Conservation (phyloP, 371 early-diverging fungal species). For the Mucor indicus region DNA sequence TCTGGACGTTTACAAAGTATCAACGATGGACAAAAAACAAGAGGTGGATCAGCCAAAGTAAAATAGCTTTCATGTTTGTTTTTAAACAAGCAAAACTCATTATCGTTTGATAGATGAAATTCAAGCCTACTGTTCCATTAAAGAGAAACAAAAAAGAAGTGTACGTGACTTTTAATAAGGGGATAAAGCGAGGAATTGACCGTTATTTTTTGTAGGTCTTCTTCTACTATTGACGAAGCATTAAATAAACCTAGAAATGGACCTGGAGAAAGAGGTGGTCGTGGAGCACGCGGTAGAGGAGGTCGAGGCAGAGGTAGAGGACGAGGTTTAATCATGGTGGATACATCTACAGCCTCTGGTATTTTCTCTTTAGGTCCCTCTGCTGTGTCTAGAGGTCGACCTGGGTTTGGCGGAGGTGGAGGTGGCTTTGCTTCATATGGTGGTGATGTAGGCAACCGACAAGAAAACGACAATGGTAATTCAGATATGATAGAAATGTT, state of each 20-base stretch:
- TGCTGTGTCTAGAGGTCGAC: conserved; percentile 15
- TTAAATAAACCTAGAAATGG: conserved; percentile 18
- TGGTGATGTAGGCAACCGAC: conserved; percentile 23
- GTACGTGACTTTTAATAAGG: conserved; percentile 23
- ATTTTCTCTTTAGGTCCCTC: conserved; percentile 71
- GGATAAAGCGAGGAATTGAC: background rate
- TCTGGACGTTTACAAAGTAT: conserved; percentile 45
- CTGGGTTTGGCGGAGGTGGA: conserved; percentile 25
- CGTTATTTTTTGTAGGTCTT: conserved; percentile 21
- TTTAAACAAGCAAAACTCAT: background rate
- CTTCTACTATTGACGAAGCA: conserved; percentile 41
- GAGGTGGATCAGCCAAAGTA: conserved; percentile 53
- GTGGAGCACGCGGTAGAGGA: conserved; percentile 38
- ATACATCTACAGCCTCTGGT: conserved; percentile 57
- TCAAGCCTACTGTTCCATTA: conserved; percentile 61
- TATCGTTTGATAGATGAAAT: conserved; percentile 48
- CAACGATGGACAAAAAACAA: conserved; percentile 42
- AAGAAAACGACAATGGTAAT: conserved; percentile 21
- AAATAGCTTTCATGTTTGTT: background rate
- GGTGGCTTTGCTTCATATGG: conserved; percentile 35
- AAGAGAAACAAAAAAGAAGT: conserved; percentile 64
- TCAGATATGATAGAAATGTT: conserved; percentile 36
- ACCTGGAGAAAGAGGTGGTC: conserved; percentile 12
- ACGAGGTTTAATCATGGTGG: conserved; percentile 21
- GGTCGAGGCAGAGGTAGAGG: conserved; percentile 37